Percentiles rank a stretch among this genome's conserved stretches.
These are phyloP conservation scores for Hortaea werneckii DNA, from an alignment of 2,329 filamentous ascomycete species.

Conservation along the genomic window DNA sequence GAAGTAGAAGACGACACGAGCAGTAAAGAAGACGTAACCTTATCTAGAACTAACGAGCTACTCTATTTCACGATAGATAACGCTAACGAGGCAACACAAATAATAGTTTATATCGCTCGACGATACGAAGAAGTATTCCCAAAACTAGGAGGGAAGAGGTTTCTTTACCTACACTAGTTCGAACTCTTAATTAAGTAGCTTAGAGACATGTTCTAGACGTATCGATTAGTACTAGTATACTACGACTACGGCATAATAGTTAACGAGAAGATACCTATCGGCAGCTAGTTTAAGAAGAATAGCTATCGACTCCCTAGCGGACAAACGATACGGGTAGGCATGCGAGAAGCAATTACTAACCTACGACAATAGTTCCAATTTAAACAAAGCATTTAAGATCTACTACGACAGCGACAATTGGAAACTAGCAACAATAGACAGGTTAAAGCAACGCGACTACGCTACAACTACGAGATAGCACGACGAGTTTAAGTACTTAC, in stretches of 20 bases:
- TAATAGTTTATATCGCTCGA: background rate
- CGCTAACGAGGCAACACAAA: background rate
- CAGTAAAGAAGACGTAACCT: background rate
- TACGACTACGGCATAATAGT: constrained; percentile 1
- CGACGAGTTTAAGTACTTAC: background rate
- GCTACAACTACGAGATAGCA: background rate
- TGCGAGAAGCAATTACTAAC: background rate
- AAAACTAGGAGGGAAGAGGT: background rate
- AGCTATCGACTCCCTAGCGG: constrained; percentile 4
- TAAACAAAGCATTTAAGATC: background rate
- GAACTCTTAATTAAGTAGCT: constrained; percentile 2
- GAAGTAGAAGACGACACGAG: background rate
- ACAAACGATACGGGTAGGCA: constrained; percentile 1
- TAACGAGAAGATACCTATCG: constrained; percentile 3
- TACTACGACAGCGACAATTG: background rate
- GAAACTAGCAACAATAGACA: background rate
- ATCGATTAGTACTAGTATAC: constrained; percentile 1
- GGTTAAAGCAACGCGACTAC: background rate
- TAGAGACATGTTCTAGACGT: background rate
- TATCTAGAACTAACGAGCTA: background rate
- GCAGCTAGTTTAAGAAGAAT: constrained; percentile 3
- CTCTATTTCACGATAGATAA: background rate
- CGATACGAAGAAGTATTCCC: background rate
- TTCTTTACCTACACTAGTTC: constrained; percentile 4
- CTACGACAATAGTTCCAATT: background rate